These are phyloP conservation scores for Ganoderma resinaceum DNA, from an alignment of 1,284 basidiomycete species.

Conservation along the genomic window DNA sequence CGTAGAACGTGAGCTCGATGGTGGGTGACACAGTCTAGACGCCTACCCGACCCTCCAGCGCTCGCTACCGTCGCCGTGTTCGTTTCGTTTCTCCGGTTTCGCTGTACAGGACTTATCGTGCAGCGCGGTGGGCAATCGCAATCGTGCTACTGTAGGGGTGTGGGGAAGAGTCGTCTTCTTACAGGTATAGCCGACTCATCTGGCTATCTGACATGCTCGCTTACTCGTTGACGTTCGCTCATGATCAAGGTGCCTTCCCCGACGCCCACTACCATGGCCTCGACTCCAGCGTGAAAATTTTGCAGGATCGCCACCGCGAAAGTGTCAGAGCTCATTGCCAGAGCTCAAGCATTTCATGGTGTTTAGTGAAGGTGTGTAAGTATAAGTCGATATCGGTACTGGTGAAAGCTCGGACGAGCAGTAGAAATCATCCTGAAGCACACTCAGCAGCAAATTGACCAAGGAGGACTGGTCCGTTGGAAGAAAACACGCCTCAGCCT, in stretches of 20 bases:
- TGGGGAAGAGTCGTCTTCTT: conserved; percentile 1
- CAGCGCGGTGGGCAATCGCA: conserved; percentile 1
- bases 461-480: not conserved
- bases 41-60: conserved; percentile 16
- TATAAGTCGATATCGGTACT: not conserved
- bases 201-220: conserved; percentile 1
- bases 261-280: not conserved
- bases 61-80: conserved; percentile 10
- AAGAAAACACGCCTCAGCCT: conserved; percentile 6
- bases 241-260: not conserved
- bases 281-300: not conserved
- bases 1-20: conserved; percentile 1
- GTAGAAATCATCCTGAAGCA: not conserved
- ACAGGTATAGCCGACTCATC: conserved; percentile 7
- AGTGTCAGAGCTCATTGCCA: not conserved
- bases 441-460: not conserved
- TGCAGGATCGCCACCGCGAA: not conserved
- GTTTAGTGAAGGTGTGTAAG: too few relatives aligned
- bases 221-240: not conserved
- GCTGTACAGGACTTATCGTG: not conserved
- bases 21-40: conserved; percentile 26
- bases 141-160: not conserved
- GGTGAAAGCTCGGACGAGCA: not conserved
- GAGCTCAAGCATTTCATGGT: not conserved
- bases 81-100: not conserved